Percentiles rank a stretch among this genome's conserved stretches.
These are phyloP conservation scores for Rubus parviflorus DNA, from an alignment of 306 rosid species.

Conservation along the genomic window DNA sequence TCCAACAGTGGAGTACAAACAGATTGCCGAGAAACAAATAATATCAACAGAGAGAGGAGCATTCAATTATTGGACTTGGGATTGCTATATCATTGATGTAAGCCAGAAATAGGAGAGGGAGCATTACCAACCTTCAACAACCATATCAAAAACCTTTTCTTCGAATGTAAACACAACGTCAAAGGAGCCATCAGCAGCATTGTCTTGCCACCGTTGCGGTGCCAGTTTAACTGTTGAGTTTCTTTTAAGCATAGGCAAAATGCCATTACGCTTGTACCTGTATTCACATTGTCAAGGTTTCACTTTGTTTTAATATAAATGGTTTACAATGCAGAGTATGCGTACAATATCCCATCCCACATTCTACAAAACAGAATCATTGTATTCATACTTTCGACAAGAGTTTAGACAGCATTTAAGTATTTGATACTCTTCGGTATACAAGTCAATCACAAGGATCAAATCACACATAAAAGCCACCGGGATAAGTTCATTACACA, in stretches of 20 bases:
- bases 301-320: conserved; percentile 17
- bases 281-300: conserved; percentile 38
- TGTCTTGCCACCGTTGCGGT: conserved; percentile 96
- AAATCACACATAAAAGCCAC: background rate
- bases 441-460: background rate
- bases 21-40: background rate
- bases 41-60: background rate
- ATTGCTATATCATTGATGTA: background rate
- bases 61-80: background rate
- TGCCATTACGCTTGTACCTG: conserved; percentile 86
- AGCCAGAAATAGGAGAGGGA: conserved; percentile 3
- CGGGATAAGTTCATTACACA: background rate
- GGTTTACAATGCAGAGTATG: conserved; percentile 3
- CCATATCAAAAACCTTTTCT: conserved; percentile 95
- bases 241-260: conserved; percentile 91
- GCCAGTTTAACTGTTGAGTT: conserved; percentile 69
- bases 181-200: conserved; percentile 78
- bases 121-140: conserved; percentile 67
- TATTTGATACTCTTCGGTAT: background rate
- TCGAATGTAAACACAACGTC: conserved; percentile 84
- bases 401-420: background rate
- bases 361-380: conserved; percentile 12
- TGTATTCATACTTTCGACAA: background rate
- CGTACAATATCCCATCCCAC: background rate
- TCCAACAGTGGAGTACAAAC: background rate